phyloP scores from a whole-genome alignment of 1,284 basidiomycete species.

The Pyrrhoderma lamaoense region DNA sequence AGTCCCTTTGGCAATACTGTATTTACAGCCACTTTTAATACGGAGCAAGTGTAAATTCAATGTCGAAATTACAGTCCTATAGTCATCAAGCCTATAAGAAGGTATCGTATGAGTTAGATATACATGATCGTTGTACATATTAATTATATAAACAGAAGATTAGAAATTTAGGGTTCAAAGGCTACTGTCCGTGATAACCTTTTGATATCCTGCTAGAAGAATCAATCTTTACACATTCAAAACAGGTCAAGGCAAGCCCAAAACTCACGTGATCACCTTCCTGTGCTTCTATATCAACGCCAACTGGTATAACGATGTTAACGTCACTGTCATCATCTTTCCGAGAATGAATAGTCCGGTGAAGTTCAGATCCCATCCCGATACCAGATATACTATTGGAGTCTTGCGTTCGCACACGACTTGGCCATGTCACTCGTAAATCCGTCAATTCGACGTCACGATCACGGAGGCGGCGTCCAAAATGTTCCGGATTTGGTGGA shows the following conservation, averaged over 20 bases:
- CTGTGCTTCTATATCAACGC: background rate
- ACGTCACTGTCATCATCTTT: conserved; percentile 1
- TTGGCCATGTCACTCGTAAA: conserved; percentile 5
- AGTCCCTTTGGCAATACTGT: too few species aligned
- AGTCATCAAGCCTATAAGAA: too few species aligned
- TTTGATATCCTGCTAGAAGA: background rate
- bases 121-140: background rate
- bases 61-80: too few species aligned
- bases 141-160: background rate
- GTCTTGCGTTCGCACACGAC: background rate
- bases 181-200: conserved; percentile 1
- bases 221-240: background rate
- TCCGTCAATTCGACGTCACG: conserved; percentile 6
- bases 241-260: background rate
- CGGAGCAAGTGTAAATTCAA: too few species aligned
- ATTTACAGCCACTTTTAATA: too few species aligned
- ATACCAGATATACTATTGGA: background rate
- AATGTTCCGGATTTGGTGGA: background rate
- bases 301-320: background rate
- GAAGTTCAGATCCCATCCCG: background rate
- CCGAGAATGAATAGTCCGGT: background rate
- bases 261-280: background rate
- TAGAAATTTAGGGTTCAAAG: background rate
- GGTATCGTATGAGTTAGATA: too few species aligned
- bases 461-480: background rate